Conservation (phyloP, 768 basidiomycete genomes). For the Boletus vinaceobasis region DNA sequence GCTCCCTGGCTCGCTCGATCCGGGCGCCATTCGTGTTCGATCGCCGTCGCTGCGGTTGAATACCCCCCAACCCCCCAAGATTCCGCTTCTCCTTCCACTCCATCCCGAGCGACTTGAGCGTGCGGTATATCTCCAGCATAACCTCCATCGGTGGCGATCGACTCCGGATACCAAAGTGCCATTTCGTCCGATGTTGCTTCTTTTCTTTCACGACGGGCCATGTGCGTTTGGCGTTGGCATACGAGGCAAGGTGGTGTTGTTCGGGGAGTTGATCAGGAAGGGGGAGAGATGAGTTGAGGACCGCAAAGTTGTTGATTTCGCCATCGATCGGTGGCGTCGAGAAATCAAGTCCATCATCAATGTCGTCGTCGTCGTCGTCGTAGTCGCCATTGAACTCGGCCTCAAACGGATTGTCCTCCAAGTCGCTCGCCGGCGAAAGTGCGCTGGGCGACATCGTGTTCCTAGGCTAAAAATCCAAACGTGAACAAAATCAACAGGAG, state of each 20-base stretch:
- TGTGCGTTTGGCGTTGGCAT: constrained; percentile 47
- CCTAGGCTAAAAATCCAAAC: constrained; percentile 48
- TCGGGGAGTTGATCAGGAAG: constrained; percentile 61
- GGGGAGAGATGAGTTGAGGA: constrained; percentile 86
- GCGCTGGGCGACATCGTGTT: constrained; percentile 65
- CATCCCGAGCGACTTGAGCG: constrained; percentile 86
- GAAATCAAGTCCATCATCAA: constrained; percentile 51
- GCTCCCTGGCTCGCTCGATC: constrained; percentile 60
- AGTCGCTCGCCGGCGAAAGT: constrained; percentile 59
- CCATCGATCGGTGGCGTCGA: constrained; percentile 37
- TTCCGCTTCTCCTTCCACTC: constrained; percentile 95
- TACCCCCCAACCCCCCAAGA: constrained; percentile 66
- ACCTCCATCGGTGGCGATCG: constrained; percentile 97
- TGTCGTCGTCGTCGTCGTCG: constrained; percentile 51
- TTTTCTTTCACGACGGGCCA: constrained; percentile 52
- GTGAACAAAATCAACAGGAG: constrained; percentile 5
- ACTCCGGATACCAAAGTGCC: constrained; percentile 98
- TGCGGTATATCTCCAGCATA: constrained; percentile 97
- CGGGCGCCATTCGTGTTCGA: constrained; percentile 36
- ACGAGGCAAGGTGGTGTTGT: constrained; percentile 70
- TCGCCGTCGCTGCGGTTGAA: constrained; percentile 32
- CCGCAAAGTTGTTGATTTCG: constrained; percentile 68
- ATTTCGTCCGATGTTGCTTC: constrained; percentile 79
- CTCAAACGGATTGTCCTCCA: constrained; percentile 80
- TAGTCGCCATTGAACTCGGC: constrained; percentile 52